Base-by-base conservation (phyloP, 2,329 filamentous ascomycete species). In the Dothideomycetes sp. region DNA sequence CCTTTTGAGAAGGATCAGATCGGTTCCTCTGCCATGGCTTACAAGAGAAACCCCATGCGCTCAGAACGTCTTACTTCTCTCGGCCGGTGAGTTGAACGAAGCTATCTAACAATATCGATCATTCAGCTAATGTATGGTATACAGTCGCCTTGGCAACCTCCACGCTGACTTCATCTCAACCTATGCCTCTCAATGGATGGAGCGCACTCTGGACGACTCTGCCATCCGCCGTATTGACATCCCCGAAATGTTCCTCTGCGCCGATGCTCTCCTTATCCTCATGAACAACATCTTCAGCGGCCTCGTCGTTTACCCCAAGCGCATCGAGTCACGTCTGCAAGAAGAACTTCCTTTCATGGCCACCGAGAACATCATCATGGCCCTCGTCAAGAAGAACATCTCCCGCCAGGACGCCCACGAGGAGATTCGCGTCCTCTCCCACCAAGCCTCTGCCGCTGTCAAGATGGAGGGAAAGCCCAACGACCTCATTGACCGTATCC, bases 331-430 rank as follows among this genome's bases (percentile, higher is more conserved):
- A 43, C 78, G 73, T 46, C 68, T 93, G 34, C 72, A 78, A 49
- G 73, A 79, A 45, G 84, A 93, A 62, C 73, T 95, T 11, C 88
- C 88, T 1, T 94, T 94, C 64, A 93, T 89, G 81, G 73, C 78
- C 5, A 87, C 79, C 12, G 67, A 74, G 55, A 70, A 73, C 49
- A 79, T 87, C 56, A 84, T 88, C 57, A 87, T 93, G 84, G 77
- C 76, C 49, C 70, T 89, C 41, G 76, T 80, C 19, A 75, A 77
- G 41, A 73, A 79, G 53, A 84, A 84, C 22, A 72, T 68, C 19
- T 83, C 76, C 8, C 69, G 86, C 37, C 85, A 93, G 58, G 84
- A 88, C 40, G 81, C 84, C 1, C 87, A 94, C 61, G 87, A 94
- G 64, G 67, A 89, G 60, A 88, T 94, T 52, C 80, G 61, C 39